Percentiles rank a stretch among this genome's conserved stretches.
These are phyloP conservation scores for Nephelium lappaceum DNA, from an alignment of 345 rosid species.

Conservation along the genomic window DNA sequence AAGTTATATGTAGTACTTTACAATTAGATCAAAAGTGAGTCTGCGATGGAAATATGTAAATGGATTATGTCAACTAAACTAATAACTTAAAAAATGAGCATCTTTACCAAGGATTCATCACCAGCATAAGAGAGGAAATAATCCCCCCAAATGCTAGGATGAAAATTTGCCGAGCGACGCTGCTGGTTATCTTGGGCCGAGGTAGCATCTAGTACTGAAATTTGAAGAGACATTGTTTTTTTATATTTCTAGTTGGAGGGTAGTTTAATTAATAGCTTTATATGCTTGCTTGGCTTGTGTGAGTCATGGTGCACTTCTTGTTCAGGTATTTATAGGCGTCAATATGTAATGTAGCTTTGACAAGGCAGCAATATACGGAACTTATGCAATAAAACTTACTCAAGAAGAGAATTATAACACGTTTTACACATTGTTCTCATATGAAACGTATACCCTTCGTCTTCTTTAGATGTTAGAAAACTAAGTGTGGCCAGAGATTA, in stretches of 20 bases:
- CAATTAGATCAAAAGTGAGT: too few species aligned
- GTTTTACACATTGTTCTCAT: too few species aligned
- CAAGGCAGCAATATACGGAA: too few species aligned
- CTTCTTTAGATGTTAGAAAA: too few species aligned
- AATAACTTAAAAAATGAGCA: not conserved
- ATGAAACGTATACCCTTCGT: too few species aligned
- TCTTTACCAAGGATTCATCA: not conserved
- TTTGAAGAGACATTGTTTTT: not conserved
- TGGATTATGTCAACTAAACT: not conserved
- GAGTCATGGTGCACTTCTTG: not conserved
- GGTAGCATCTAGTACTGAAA: not conserved
- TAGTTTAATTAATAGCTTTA: not conserved
- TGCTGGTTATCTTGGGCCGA: not conserved
- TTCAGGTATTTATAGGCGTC: not conserved
- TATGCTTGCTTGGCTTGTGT: not conserved
- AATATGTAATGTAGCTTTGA: not conserved
- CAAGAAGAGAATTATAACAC: too few species aligned
- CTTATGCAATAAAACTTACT: too few species aligned
- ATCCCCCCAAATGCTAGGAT: constrained; percentile 28
- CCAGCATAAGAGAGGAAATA: constrained; percentile 23
- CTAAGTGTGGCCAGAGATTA: too few species aligned
- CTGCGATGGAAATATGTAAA: too few species aligned
- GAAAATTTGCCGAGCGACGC: constrained; percentile 27
- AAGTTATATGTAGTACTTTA: too few species aligned
- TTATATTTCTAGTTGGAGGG: not conserved